Percentiles rank a stretch among this genome's conserved stretches.
Conservation (phyloP, 1,284 basidiomycete genomes). For the Pyrrhoderma lamaoense region DNA sequence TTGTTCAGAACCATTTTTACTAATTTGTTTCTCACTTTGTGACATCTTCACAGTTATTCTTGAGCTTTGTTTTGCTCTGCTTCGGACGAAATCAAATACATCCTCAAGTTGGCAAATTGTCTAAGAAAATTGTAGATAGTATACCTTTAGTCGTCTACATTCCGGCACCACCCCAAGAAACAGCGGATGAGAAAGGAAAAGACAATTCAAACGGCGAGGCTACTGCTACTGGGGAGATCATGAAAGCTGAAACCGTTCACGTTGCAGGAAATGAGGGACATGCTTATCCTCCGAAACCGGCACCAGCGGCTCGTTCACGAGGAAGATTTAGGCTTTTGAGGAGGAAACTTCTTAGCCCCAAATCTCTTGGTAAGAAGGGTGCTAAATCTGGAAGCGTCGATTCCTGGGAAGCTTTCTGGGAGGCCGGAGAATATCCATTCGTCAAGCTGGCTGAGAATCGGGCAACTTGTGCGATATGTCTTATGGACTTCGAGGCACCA, state of each 20-base stretch:
- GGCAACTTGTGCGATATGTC: slow-evolving; percentile 73
- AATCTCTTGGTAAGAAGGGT: slow-evolving; percentile 20
- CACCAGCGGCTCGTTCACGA: slow-evolving; percentile 24
- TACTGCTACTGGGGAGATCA: slow-evolving; percentile 26
- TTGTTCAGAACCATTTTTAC: not conserved
- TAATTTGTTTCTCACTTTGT: not conserved
- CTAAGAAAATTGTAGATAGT: slow-evolving; percentile 59
- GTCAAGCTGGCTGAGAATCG: slow-evolving; percentile 70
- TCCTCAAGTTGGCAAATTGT: slow-evolving; percentile 67
- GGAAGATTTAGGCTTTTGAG: slow-evolving; percentile 22
- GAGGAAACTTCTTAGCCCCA: not conserved
- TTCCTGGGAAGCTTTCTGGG: slow-evolving; percentile 46
- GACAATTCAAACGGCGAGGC: slow-evolving; percentile 15
- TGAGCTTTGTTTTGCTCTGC: slow-evolving; percentile 69
- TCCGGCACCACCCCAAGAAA: slow-evolving; percentile 58
- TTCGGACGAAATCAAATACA: slow-evolving; percentile 71
- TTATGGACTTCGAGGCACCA: slow-evolving; percentile 77
- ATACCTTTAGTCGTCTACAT: slow-evolving; percentile 80
- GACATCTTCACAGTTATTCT: slow-evolving; percentile 45
- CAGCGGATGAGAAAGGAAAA: slow-evolving; percentile 16
- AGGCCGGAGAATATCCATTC: slow-evolving; percentile 48
- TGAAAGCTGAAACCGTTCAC: slow-evolving; percentile 39
- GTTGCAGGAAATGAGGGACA: slow-evolving; percentile 1
- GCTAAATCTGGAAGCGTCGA: slow-evolving; percentile 20
- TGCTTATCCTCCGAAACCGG: slow-evolving; percentile 49